Percentiles rank a stretch among this genome's conserved stretches.
Evolutionary conservation across 208 protist genomes (phyloP).

Genomic region (Trypanosoma boissoni): DNA sequence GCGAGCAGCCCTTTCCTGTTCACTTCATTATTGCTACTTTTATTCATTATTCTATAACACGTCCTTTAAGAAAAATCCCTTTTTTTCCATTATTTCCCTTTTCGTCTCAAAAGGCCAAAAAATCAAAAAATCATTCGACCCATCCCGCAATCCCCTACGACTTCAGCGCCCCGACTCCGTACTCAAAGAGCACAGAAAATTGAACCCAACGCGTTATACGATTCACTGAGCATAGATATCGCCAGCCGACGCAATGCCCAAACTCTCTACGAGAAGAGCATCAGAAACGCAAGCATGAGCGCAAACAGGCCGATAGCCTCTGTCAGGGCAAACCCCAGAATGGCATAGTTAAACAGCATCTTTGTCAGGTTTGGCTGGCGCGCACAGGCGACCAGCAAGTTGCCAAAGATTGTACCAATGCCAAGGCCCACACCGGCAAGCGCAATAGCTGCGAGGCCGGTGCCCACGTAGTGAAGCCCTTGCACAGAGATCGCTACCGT

Average conservation of each 20-base stretch:
- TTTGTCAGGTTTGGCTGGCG: slow-evolving; percentile 75
- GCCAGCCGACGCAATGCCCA: neutral
- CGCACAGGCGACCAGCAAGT: slow-evolving; percentile 61
- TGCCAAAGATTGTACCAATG: slow-evolving; percentile 71
- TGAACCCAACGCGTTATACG: neutral
- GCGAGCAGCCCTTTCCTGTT: neutral
- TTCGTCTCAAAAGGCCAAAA: too few relatives aligned
- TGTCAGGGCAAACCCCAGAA: slow-evolving; percentile 79
- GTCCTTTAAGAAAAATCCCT: neutral
- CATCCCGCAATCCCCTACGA: too few relatives aligned
- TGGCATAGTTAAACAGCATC: slow-evolving; percentile 80
- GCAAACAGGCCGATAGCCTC: slow-evolving; percentile 80
- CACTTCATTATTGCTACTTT: too few relatives aligned
- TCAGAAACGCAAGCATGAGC: slow-evolving; percentile 75
- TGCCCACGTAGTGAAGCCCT: slow-evolving; percentile 71
- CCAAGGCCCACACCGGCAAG: slow-evolving; percentile 74
- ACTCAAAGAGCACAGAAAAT: too few relatives aligned
- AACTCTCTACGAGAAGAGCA: slow-evolving; percentile 66
- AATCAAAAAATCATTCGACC: too few relatives aligned
- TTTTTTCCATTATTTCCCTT: slow-evolving; percentile 1
- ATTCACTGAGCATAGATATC: neutral
- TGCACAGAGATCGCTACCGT: slow-evolving; percentile 67
- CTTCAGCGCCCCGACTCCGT: too few relatives aligned
- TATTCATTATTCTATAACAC: too few relatives aligned
- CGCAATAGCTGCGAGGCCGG: slow-evolving; percentile 63